These are phyloP conservation scores for Pseudogymnoascus sp. DNA, from an alignment of 2,329 filamentous ascomycete species.

Conservation along the genomic window DNA sequence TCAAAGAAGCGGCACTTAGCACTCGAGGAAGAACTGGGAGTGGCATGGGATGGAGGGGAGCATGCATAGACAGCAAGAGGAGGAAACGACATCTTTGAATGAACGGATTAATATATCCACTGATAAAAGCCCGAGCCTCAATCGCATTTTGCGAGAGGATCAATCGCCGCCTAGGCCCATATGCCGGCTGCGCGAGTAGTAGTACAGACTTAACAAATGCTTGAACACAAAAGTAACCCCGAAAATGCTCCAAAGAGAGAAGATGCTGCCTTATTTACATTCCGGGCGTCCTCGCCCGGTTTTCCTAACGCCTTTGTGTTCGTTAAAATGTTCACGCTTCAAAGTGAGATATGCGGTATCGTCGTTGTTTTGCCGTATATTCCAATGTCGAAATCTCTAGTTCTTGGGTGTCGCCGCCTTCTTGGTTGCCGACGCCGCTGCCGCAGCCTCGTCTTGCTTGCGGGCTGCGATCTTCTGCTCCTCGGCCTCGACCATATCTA, in stretches of 20 bases:
- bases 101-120: constrained; percentile 3
- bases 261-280: constrained; percentile 6
- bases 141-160: background rate
- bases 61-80: background rate
- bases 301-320: constrained; percentile 1
- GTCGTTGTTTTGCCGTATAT: background rate
- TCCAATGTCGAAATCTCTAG: background rate
- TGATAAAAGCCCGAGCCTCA: background rate
- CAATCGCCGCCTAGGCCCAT: background rate
- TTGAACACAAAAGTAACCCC: background rate
- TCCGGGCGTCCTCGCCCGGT: background rate
- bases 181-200: background rate
- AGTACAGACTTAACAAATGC: constrained; percentile 1
- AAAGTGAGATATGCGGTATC: background rate
- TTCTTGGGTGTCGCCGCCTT: background rate
- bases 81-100: background rate
- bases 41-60: background rate
- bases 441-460: constrained; percentile 12
- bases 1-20: background rate
- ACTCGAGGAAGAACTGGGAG: background rate
- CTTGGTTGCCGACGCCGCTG: background rate
- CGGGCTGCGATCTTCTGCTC: constrained; percentile 50
- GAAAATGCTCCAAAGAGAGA: constrained; percentile 6
- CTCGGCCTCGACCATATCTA: constrained; percentile 78
- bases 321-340: background rate